Percentiles rank a stretch among this genome's conserved stretches.
Evolutionary conservation across 1,139 yeast species (phyloP).

Genomic region (Starmera stellimalicola): DNA sequence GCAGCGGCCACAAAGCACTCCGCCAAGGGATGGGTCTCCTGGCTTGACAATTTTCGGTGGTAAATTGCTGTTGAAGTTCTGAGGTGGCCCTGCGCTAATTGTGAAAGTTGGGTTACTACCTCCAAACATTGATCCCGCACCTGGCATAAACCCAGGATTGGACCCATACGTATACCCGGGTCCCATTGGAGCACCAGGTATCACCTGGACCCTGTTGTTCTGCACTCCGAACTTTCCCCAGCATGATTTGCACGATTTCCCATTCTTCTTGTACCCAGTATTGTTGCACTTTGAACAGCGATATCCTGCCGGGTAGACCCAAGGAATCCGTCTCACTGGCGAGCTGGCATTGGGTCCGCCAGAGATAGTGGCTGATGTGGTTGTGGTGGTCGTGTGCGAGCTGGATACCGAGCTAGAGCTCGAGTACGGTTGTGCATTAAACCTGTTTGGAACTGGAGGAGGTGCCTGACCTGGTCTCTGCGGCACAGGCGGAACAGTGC

Average conservation of each 20-base stretch:
- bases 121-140: no score
- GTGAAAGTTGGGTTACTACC: slow-evolving; percentile 2
- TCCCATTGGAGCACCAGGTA: slow-evolving; percentile 2
- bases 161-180: no score
- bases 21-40: slow-evolving; percentile 83
- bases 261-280: slow-evolving; percentile 64
- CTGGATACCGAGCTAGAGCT: no score
- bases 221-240: slow-evolving; percentile 45
- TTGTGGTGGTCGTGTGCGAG: slow-evolving; percentile 8
- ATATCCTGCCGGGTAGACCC: slow-evolving; percentile 55
- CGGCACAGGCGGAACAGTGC: background rate
- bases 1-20: slow-evolving; percentile 68
- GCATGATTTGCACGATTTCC: slow-evolving; percentile 61
- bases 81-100: slow-evolving; percentile 2
- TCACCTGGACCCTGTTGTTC: slow-evolving; percentile 4
- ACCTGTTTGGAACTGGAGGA: slow-evolving; percentile 8
- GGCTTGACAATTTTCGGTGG: slow-evolving; percentile 49
- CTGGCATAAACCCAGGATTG: slow-evolving; percentile 1
- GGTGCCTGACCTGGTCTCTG: slow-evolving; percentile 4
- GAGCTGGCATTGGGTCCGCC: slow-evolving; percentile 12
- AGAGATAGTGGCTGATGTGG: no score
- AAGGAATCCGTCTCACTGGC: slow-evolving; percentile 37
- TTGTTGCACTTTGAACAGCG: slow-evolving; percentile 65
- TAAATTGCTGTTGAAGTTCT: slow-evolving; percentile 2
- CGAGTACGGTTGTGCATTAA: no score